Base-by-base conservation (phyloP, 2,329 filamentous ascomycete genomes). In the Beauveria sp. region DNA sequence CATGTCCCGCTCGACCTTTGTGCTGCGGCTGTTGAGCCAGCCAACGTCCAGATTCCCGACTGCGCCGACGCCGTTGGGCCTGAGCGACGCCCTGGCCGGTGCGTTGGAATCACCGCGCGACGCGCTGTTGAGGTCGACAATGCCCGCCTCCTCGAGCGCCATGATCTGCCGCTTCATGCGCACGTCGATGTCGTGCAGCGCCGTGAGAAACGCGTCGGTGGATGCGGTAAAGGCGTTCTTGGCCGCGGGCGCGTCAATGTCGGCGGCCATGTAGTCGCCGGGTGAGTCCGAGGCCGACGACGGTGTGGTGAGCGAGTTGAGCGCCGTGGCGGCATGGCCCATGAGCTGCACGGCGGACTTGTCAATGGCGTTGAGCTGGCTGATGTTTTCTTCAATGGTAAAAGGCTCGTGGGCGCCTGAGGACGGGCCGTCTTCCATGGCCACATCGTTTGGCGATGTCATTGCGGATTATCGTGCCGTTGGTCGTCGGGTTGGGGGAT, bases 21-120 rank as follows among this genome's bases (percentile, higher is more conserved):
- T 88, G 64, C 90, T 91, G 62, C 91, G 83, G 68, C 90, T 93
- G 71, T 97, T 98, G 68, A 98, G 75, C 85, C 90, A 93, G 38
- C 93, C 93, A 16, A 96, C 87, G 70, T 97, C 93, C 58, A 97
- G 78, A 30, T 76, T 77, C 10, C 82, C 83, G 40, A 85, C 81
- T 67, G 78, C 79, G 24, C 79, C 84, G 61, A 78, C 74, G 45
- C 80, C 83, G 50, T 84, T 77, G 45, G 86, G 79, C 70, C 85
- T 76, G 65, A 84, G 66, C 10, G 78, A 77, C 14, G 75, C 71
- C 49, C 72, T 73, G 26, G 80, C 75, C 4, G 79, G 71, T 1
- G 67, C 67, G 8, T 67, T 70, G 10, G 68, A 66, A 16, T 71
- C 71, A 47, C 72, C 69, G 0, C 71, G 78, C 51, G 68, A 69